Evolutionary conservation across 345 rosid species (phyloP).

Genomic region (Tarenaya hassleriana): DNA sequence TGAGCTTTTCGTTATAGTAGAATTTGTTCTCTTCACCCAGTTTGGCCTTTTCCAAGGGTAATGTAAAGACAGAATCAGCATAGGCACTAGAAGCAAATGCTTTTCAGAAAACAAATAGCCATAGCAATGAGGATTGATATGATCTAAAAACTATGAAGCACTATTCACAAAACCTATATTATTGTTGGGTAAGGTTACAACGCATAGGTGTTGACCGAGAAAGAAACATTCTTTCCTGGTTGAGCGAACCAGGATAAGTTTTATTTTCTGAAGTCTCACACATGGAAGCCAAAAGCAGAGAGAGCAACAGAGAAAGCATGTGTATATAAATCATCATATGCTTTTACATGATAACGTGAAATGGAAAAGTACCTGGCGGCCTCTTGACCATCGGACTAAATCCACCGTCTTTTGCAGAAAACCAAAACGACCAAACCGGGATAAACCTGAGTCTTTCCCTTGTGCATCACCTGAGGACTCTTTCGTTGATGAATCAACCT

Average conservation of each 20-base stretch:
- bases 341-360: neutral
- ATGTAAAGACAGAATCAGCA: constrained; percentile 12
- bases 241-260: too few relatives aligned
- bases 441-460: constrained; percentile 42
- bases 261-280: too few relatives aligned
- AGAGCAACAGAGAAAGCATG: neutral
- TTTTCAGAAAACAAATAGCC: too few relatives aligned
- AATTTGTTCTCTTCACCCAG: constrained; percentile 74
- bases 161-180: too few relatives aligned
- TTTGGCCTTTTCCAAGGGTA: constrained; percentile 52
- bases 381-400: constrained; percentile 59
- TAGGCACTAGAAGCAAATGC: neutral
- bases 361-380: constrained; percentile 45
- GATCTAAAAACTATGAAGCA: too few relatives aligned
- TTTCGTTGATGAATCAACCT: constrained; percentile 49
- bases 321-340: too few relatives aligned
- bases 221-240: too few relatives aligned
- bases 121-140: too few relatives aligned
- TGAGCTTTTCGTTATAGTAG: constrained; percentile 73
- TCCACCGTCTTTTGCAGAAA: constrained; percentile 76
- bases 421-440: constrained; percentile 65
- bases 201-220: too few relatives aligned
- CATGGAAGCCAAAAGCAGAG: too few relatives aligned
- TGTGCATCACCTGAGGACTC: constrained; percentile 39
- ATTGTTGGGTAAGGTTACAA: too few relatives aligned